Evolutionary conservation across 2,329 filamentous ascomycete species (phyloP).

Genomic region (Metarhizium anisopliae): DNA sequence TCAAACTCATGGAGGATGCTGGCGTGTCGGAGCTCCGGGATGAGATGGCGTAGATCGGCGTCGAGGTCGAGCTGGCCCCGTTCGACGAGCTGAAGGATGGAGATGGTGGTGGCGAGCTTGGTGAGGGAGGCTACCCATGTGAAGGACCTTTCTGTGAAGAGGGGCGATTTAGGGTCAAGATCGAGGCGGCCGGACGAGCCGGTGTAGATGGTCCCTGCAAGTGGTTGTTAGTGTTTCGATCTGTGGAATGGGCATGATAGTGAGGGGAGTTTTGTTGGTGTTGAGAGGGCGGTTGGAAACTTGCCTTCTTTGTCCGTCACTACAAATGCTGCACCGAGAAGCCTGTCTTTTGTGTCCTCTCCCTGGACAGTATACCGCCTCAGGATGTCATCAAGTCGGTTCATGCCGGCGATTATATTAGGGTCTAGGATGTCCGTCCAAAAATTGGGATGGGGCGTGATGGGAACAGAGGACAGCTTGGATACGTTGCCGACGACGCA

Average conservation of each 20-base stretch:
- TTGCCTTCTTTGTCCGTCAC: slow-evolving; percentile 23
- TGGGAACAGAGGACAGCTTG: too few relatives aligned
- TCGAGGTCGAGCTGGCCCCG: slow-evolving; percentile 24
- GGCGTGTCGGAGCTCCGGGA: slow-evolving; percentile 25
- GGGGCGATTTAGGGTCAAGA: slow-evolving; percentile 17
- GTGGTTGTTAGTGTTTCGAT: not conserved
- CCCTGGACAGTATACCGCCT: slow-evolving; percentile 18
- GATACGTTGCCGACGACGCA: too few relatives aligned
- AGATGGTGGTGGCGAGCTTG: slow-evolving; percentile 30
- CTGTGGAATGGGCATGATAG: not conserved
- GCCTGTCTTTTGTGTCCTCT: slow-evolving; percentile 20
- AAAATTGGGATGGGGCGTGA: too few relatives aligned
- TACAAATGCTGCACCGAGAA: slow-evolving; percentile 28
- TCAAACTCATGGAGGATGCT: slow-evolving; percentile 30
- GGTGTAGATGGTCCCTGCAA: slow-evolving; percentile 23
- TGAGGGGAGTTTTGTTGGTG: not conserved
- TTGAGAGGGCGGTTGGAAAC: not conserved
- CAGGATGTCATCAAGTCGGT: slow-evolving; percentile 19
- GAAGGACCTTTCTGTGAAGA: slow-evolving; percentile 24
- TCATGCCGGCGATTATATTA: not conserved
- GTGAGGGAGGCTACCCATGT: slow-evolving; percentile 32
- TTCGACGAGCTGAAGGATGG: slow-evolving; percentile 32
- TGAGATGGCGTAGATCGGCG: slow-evolving; percentile 22
- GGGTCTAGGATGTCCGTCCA: too few relatives aligned
- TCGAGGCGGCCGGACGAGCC: slow-evolving; percentile 27